A percentile compares a stretch with the other conserved stretches of the same genome.
These are phyloP conservation scores for Aspergillus flavus DNA, from an alignment of 2,329 filamentous ascomycete species.

Conservation along the genomic window DNA sequence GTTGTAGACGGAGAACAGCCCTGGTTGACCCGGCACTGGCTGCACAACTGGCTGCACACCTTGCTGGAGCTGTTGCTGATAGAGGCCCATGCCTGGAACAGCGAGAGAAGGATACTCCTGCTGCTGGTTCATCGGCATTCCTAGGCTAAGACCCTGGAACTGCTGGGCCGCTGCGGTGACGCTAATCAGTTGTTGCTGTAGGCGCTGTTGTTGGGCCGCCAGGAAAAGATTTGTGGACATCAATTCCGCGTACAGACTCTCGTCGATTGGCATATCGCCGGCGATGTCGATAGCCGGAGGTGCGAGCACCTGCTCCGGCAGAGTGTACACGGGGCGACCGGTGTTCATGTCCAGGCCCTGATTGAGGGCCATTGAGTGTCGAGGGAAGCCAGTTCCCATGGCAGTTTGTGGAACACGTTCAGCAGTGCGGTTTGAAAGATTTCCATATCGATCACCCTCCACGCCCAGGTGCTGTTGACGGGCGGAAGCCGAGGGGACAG, in stretches of 20 bases:
- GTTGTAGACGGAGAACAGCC: conserved; percentile 82
- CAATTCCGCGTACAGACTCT: conserved; percentile 82
- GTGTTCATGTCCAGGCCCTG: conserved; percentile 43
- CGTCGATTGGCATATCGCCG: conserved; percentile 76
- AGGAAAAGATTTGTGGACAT: conserved; percentile 90
- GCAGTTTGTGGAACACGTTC: conserved; percentile 62
- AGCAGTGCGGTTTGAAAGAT: conserved; percentile 45
- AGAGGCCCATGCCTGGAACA: conserved; percentile 59
- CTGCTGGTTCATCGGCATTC: conserved; percentile 46
- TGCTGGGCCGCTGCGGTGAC: conserved; percentile 83
- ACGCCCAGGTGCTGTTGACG: conserved; percentile 57
- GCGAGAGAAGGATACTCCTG: conserved; percentile 56
- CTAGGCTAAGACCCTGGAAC: conserved; percentile 75
- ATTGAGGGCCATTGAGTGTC: conserved; percentile 42
- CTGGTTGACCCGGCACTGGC: conserved; percentile 69
- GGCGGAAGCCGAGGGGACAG: conserved; percentile 68
- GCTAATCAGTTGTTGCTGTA: conserved; percentile 87
- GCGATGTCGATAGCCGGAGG: conserved; percentile 77
- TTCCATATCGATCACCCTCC: conserved; percentile 52
- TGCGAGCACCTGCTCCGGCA: conserved; percentile 71
- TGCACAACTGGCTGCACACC: conserved; percentile 66
- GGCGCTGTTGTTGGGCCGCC: conserved; percentile 89
- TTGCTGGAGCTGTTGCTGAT: conserved; percentile 68
- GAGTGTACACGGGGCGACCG: conserved; percentile 63
- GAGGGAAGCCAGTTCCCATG: conserved; percentile 56